A percentile compares a stretch with the other conserved stretches of the same genome.
phyloP scores from a whole-genome alignment of 1,139 yeast genomes.

The Kurtzmaniella quercitrusa region DNA sequence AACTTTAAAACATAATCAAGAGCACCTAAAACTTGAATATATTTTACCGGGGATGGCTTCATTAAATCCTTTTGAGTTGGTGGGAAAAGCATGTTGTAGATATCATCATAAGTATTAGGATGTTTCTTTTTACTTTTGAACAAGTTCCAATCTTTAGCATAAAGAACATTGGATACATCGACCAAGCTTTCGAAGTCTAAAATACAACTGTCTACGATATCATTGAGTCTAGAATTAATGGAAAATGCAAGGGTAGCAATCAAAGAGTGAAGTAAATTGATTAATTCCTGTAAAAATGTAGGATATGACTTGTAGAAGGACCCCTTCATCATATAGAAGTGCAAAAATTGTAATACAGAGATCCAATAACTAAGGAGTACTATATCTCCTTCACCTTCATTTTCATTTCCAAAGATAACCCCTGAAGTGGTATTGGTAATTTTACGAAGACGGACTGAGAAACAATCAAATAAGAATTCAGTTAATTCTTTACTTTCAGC shows the following conservation, averaged over 20 bases:
- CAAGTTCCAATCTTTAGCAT: conserved; percentile 73
- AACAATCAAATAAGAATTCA: conserved; percentile 54
- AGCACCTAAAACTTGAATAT: conserved; percentile 86
- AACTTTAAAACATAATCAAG: conserved; percentile 78
- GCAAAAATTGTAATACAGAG: conserved; percentile 61
- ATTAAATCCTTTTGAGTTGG: conserved; percentile 58
- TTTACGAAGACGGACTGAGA: conserved; percentile 57
- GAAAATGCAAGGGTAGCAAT: conserved; percentile 63
- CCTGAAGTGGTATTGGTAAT: conserved; percentile 60
- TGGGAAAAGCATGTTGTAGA: conserved; percentile 65
- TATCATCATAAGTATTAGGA: conserved; percentile 60
- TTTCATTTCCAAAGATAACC: conserved; percentile 39
- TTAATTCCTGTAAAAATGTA: conserved; percentile 53
- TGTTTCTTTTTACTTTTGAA: conserved; percentile 51
- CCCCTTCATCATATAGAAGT: conserved; percentile 58
- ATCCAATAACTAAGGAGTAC: conserved; percentile 72
- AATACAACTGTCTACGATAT: conserved; percentile 58
- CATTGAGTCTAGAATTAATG: conserved; percentile 55
- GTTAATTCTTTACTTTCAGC: conserved; percentile 51
- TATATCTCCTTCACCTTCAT: conserved; percentile 55
- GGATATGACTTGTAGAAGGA: conserved; percentile 54
- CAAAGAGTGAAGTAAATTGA: conserved; percentile 55
- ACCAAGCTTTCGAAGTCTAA: conserved; percentile 62
- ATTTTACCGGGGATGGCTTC: conserved; percentile 84
- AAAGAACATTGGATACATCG: conserved; percentile 55